These are phyloP conservation scores for Durotheca rogersii DNA, from an alignment of 495 filamentous ascomycete genomes.

Conservation along the genomic window DNA sequence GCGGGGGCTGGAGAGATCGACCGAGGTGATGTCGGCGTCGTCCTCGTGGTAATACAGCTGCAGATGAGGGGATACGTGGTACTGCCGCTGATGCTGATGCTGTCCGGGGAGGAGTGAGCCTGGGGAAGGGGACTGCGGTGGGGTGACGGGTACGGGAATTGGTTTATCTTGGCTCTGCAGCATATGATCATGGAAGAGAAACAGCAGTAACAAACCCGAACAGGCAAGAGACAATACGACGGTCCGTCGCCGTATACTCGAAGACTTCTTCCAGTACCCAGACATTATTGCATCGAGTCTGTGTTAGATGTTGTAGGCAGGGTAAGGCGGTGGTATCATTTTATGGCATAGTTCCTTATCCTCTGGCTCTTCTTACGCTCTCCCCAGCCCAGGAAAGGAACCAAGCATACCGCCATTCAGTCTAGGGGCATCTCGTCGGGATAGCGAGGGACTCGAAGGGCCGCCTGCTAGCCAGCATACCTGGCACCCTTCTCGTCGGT, in stretches of 20 bases:
- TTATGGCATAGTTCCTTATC: too few species aligned
- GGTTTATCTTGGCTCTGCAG: not conserved
- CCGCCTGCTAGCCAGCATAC: not conserved
- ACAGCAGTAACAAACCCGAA: not conserved
- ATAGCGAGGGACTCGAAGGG: not conserved
- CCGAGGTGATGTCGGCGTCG: not conserved
- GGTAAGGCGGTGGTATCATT: too few species aligned
- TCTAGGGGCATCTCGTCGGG: too few species aligned
- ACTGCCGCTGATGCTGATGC: not conserved
- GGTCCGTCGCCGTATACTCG: not conserved
- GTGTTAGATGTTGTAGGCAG: too few species aligned
- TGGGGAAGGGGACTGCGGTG: not conserved
- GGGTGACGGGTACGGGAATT: not conserved
- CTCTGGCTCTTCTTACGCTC: too few species aligned
- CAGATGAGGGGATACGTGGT: not conserved
- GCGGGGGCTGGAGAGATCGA: constrained; percentile 40
- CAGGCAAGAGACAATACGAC: not conserved
- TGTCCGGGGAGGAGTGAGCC: not conserved
- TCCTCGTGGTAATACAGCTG: not conserved
- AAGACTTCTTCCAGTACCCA: not conserved
- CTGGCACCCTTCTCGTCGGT: not conserved
- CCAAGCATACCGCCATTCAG: too few species aligned
- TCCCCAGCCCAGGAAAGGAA: too few species aligned
- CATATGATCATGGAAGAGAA: not conserved
- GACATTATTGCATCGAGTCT: not conserved